Conservation (phyloP, 1,284 basidiomycete genomes). For the Ustilago trichophora region DNA sequence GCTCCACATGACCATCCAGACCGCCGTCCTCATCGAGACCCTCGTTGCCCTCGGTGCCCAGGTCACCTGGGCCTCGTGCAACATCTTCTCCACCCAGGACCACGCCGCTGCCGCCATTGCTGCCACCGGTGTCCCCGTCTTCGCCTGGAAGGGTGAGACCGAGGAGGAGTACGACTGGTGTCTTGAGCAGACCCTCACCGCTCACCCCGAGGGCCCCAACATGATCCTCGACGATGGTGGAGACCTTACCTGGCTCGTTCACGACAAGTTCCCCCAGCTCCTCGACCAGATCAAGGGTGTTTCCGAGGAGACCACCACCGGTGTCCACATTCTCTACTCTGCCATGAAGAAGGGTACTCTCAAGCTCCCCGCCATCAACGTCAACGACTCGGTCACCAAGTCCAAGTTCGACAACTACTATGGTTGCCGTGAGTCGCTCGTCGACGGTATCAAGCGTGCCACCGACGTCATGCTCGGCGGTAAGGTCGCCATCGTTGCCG, state of each 20-base stretch:
- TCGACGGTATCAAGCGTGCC: conserved; percentile 99
- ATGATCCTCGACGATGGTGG: conserved; percentile 99
- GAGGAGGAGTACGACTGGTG: conserved; percentile 97
- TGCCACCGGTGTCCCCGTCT: conserved; percentile 96
- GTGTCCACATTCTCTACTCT: conserved; percentile 99
- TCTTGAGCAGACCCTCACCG: conserved; percentile 91
- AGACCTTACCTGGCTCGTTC: conserved; percentile 92
- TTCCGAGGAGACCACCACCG: conserved; percentile 99
- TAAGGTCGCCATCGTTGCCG: conserved; percentile 98
- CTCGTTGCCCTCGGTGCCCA: conserved; percentile 93
- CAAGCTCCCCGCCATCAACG: conserved; percentile 99
- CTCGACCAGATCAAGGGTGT: conserved; percentile 75
- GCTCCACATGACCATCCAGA: conserved; percentile 85
- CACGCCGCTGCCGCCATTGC: conserved; percentile 98
- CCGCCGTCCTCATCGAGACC: conserved; percentile 68
- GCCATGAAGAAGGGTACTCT: conserved; percentile 93
- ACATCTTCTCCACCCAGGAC: conserved; percentile 99
- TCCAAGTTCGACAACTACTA: conserved; percentile 85
- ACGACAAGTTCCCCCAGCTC: conserved; percentile 76
- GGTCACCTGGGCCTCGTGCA: conserved; percentile 99
- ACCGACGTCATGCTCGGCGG: conserved; percentile 99
- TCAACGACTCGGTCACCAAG: conserved; percentile 95
- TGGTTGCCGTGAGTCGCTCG: conserved; percentile 94
- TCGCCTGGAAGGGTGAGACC: conserved; percentile 99
- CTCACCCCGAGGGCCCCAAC: conserved; percentile 86